Evolutionary conservation across 1,284 basidiomycete genomes (phyloP).

Genomic region (Ceratobasidium sp.): DNA sequence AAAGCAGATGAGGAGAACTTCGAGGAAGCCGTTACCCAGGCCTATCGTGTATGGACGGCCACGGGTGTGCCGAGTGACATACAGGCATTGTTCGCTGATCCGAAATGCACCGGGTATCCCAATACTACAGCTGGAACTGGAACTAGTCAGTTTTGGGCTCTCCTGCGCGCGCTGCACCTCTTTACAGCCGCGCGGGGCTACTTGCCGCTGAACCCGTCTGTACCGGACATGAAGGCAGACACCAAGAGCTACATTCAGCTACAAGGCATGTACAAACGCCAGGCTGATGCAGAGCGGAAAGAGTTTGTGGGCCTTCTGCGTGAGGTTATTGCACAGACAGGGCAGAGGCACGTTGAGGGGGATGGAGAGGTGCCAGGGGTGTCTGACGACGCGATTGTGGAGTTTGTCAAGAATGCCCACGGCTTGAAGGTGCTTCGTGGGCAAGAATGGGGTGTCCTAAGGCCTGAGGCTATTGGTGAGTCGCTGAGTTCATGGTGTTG

Average conservation of each 20-base stretch:
- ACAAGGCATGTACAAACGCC: conserved; percentile 77
- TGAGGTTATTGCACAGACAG: conserved; percentile 43
- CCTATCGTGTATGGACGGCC: conserved; percentile 75
- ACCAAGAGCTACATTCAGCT: conserved; percentile 83
- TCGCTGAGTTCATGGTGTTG: conserved; percentile 41
- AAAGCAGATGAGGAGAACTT: conserved; percentile 96
- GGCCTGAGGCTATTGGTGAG: conserved; percentile 65
- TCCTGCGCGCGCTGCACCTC: conserved; percentile 74
- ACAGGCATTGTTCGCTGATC: conserved; percentile 67
- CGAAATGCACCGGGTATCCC: conserved; percentile 53
- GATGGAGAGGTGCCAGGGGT: conserved; percentile 46
- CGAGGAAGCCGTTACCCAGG: conserved; percentile 87
- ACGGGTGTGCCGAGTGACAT: conserved; percentile 69
- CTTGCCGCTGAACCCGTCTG: conserved; percentile 66
- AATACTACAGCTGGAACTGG: conserved; percentile 47
- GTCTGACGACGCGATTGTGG: conserved; percentile 62
- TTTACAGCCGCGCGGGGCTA: conserved; percentile 60
- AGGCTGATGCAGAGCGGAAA: conserved; percentile 69
- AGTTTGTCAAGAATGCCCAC: conserved; percentile 91
- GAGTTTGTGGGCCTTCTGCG: conserved; percentile 38
- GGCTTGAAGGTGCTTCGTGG: conserved; percentile 82
- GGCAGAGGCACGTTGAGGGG: conserved; percentile 47
- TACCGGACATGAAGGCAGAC: conserved; percentile 97
- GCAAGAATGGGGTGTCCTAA: conserved; percentile 64
- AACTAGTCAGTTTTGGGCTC: conserved; percentile 76